Base-by-base conservation (phyloP, 2,329 filamentous ascomycete species). In the Phyllosticta citriasiana region DNA sequence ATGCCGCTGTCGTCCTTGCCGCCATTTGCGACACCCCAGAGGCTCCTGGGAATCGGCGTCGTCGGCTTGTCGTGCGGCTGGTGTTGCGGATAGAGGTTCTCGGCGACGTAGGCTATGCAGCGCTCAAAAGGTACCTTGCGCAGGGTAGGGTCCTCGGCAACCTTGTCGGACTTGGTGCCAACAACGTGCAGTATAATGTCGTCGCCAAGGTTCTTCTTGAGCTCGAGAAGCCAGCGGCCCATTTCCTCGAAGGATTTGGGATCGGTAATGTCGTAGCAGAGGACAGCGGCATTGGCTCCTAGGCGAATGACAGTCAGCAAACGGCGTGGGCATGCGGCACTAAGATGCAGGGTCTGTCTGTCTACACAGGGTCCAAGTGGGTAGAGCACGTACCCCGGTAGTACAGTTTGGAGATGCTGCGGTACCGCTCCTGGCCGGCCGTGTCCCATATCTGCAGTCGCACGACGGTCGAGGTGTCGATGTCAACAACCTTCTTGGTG, bases 381-480 rank as follows among this genome's bases (percentile, higher is more conserved):
- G 16, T 12, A 57, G 26, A 27, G 30, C 35, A 59, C 71, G 51
- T 70, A 75, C 73, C 73, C 70, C 93, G 88, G 77, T 99, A 99
- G 80, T 97, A 97, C 59, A 99, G 84, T 61, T 92, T 88, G 9
- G 91, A 95, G 70, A 99, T 97, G 64, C 88, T 92, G 68, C 93
- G 86, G 74, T 97, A 99, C 61, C 93, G 86, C 78, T 99, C 93
- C 72, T 99, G 93, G 64, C 93, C 93, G 62, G 93, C 91, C 35
- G 92, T 97, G 72, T 97, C 92, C 92, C 92, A 97, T 67, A 97
- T 95, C 71, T 97, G 92, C 47, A 97, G 80, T n/a, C 92, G 85
- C 40, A 97, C 91, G 25, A 89, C 81, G 1, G 91, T 94, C 68
- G 93, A 89, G 24, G 88, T 89, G 72, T 96, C 89, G 64, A 84